Conservation (phyloP, 1,284 basidiomycete genomes). For the Megacollybia platyphylla region DNA sequence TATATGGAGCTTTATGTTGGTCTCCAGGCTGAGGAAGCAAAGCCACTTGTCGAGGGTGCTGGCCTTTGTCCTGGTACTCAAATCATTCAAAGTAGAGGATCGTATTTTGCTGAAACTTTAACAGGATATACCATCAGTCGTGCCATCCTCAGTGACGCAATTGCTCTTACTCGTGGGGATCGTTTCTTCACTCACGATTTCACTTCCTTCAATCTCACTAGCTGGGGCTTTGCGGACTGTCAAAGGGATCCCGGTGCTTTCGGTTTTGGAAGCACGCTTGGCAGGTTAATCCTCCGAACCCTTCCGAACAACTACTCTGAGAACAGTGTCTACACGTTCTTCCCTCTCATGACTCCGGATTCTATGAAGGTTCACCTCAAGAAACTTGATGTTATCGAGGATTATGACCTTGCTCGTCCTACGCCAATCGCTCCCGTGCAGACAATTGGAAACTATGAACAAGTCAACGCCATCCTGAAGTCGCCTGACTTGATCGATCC, state of each 20-base stretch:
- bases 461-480: slow-evolving; percentile 34
- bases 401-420: slow-evolving; percentile 44
- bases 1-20: slow-evolving; percentile 76
- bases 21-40: slow-evolving; percentile 59
- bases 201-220: slow-evolving; percentile 70
- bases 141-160: slow-evolving; percentile 65
- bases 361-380: slow-evolving; percentile 49
- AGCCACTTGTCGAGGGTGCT: slow-evolving; percentile 65
- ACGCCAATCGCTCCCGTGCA: slow-evolving; percentile 12
- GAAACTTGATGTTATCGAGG: slow-evolving; percentile 36
- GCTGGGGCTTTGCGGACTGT: slow-evolving; percentile 74
- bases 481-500: slow-evolving; percentile 33
- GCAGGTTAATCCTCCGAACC: slow-evolving; percentile 59
- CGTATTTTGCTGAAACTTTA: neutral
- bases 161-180: slow-evolving; percentile 73
- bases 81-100: neutral
- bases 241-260: slow-evolving; percentile 55
- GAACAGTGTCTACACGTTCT: slow-evolving; percentile 72
- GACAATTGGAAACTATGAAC: slow-evolving; percentile 27
- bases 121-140: slow-evolving; percentile 68
- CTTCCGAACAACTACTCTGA: slow-evolving; percentile 58
- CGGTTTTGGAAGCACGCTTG: slow-evolving; percentile 57
- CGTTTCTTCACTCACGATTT: slow-evolving; percentile 76
- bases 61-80: slow-evolving; percentile 65
- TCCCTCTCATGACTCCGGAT: slow-evolving; percentile 72